Percentiles rank a stretch among this genome's conserved stretches.
Evolutionary conservation across 768 basidiomycete species (phyloP).

Genomic region (Amanita exitialis): DNA sequence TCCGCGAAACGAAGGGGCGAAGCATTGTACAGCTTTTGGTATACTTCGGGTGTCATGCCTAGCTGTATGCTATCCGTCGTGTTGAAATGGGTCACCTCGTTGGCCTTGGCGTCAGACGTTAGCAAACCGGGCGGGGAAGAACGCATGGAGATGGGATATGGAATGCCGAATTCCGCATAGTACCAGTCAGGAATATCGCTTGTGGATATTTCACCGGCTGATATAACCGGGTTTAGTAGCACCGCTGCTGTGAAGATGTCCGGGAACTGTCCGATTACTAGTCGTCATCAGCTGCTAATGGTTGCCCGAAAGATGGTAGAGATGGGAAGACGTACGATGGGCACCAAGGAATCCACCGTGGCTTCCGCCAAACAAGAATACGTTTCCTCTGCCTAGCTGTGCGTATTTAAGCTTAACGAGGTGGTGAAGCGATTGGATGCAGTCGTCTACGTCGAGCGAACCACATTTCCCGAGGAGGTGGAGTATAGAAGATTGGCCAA

Average conservation of each 20-base stretch:
- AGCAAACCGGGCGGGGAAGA: background rate
- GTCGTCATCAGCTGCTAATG: too few species aligned
- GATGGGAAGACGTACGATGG: too few species aligned
- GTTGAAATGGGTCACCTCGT: background rate
- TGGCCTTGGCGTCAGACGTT: constrained; percentile 3
- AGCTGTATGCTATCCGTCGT: constrained; percentile 12
- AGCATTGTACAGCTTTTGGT: constrained; percentile 29
- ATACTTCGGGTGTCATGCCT: constrained; percentile 35
- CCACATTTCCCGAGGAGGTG: constrained; percentile 51
- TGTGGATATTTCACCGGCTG: constrained; percentile 40
- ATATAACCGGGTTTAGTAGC: constrained; percentile 63
- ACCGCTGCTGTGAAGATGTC: constrained; percentile 51
- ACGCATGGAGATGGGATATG: constrained; percentile 19
- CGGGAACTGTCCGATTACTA: constrained; percentile 58
- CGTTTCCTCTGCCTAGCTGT: constrained; percentile 32
- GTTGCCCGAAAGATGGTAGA: too few species aligned
- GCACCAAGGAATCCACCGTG: constrained; percentile 48
- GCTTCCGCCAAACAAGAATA: constrained; percentile 53
- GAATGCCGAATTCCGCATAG: constrained; percentile 35
- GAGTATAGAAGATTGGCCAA: constrained; percentile 38
- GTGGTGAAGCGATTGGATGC: constrained; percentile 34
- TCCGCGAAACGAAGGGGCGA: constrained; percentile 52
- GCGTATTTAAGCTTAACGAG: too few species aligned
- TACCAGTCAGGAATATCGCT: constrained; percentile 71
- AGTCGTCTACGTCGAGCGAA: constrained; percentile 55